These are phyloP conservation scores for Copromyces sp. DNA, from an alignment of 495 filamentous ascomycete species.

Conservation along the genomic window DNA sequence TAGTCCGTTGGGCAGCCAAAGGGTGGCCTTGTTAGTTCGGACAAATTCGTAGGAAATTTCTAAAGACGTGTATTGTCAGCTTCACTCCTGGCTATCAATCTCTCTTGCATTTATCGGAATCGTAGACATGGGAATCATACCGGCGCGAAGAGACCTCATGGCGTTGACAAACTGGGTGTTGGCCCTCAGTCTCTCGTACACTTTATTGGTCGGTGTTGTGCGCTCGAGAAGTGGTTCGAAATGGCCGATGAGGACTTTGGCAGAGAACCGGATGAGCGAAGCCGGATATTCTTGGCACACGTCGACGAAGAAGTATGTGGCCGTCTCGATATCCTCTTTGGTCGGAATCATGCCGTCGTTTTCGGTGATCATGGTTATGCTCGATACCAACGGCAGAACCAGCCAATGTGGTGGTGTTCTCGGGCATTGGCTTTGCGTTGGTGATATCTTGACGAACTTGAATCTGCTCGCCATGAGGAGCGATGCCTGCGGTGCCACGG, in stretches of 20 bases:
- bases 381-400: too few species aligned
- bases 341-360: neutral
- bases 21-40: neutral
- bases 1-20: neutral
- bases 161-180: neutral
- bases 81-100: neutral
- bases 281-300: neutral
- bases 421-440: too few species aligned
- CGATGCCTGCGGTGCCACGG: too few species aligned
- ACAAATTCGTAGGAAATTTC: neutral
- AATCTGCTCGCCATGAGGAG: too few species aligned
- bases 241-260: neutral
- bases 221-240: neutral
- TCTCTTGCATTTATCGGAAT: too few species aligned
- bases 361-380: neutral
- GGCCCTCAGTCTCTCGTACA: neutral
- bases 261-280: neutral
- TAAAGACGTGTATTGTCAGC: neutral
- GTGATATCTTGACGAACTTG: too few species aligned
- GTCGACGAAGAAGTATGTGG: neutral
- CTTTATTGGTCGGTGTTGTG: neutral
- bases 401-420: too few species aligned
- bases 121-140: neutral
- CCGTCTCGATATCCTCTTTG: neutral
- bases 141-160: neutral